phyloP scores from a whole-genome alignment of 441 rosid genomes.

The Macaranga tanarius region DNA sequence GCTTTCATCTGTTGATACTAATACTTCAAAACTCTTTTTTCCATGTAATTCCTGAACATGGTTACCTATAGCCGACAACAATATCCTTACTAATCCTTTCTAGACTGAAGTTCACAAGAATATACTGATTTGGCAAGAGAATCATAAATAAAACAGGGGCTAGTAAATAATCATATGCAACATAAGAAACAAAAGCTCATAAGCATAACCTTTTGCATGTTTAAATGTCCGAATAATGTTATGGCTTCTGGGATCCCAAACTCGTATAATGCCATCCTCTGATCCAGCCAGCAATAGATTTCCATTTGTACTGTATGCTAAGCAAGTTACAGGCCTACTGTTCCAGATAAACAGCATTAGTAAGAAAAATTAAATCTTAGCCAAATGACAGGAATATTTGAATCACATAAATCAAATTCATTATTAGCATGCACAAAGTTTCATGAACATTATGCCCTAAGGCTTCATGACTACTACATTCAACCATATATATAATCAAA shows the following conservation, averaged over 20 bases:
- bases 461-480: background rate
- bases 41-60: background rate
- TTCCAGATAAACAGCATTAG: conserved; percentile 7
- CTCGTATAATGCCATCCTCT: conserved; percentile 71
- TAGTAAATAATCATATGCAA: background rate
- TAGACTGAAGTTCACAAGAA: too few species aligned
- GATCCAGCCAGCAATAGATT: conserved; percentile 73
- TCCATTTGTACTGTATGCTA: conserved; percentile 54
- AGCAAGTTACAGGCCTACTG: conserved; percentile 79
- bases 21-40: background rate
- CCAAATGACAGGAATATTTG: background rate
- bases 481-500: background rate
- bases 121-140: background rate
- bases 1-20: background rate
- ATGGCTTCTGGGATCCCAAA: conserved; percentile 57
- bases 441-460: background rate
- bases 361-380: background rate
- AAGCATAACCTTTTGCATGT: conserved; percentile 60
- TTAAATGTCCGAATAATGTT: conserved; percentile 49
- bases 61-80: too few species aligned
- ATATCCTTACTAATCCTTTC: too few species aligned
- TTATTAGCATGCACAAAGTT: background rate
- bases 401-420: background rate
- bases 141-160: background rate
- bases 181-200: conserved; percentile 2